phyloP scores from a whole-genome alignment of 140 eudicot genomes.

The Stevia rebaudiana region DNA sequence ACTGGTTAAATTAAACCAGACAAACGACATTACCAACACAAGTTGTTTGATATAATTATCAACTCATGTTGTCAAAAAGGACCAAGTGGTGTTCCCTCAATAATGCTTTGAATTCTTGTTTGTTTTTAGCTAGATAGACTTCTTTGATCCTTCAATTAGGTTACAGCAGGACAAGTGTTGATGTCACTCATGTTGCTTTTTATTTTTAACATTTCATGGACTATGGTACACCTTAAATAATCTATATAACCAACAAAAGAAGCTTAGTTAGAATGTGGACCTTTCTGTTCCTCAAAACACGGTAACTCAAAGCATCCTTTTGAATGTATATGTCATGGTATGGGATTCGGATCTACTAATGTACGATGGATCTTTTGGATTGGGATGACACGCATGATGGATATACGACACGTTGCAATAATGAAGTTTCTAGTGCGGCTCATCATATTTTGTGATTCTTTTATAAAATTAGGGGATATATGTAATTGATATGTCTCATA shows the following conservation, averaged over 20 bases:
- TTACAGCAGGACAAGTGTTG: conserved; percentile 12
- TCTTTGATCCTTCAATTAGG: background rate
- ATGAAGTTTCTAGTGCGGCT: too few species aligned
- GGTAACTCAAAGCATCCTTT: background rate
- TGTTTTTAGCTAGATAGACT: conserved; percentile 8
- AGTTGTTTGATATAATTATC: background rate
- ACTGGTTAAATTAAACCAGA: background rate
- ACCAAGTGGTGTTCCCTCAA: conserved; percentile 12
- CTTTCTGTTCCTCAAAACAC: background rate
- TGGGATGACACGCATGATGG: conserved; percentile 2
- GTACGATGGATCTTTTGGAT: conserved; percentile 3
- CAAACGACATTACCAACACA: background rate
- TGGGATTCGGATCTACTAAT: background rate
- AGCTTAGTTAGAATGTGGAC: conserved; percentile 1
- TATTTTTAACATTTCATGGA: background rate
- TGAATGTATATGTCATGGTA: background rate
- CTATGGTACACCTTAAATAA: background rate
- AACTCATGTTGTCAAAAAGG: conserved; percentile 14
- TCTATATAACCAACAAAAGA: conserved; percentile 18
- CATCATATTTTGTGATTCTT: too few species aligned
- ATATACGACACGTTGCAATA: background rate
- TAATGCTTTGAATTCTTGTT: background rate
- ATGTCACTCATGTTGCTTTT: conserved; percentile 3
- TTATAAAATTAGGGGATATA: too few species aligned
- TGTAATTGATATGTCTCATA: too few species aligned